Conservation (phyloP, 805 yeast species). For the Vanderwaltozyma verrucispora region DNA sequence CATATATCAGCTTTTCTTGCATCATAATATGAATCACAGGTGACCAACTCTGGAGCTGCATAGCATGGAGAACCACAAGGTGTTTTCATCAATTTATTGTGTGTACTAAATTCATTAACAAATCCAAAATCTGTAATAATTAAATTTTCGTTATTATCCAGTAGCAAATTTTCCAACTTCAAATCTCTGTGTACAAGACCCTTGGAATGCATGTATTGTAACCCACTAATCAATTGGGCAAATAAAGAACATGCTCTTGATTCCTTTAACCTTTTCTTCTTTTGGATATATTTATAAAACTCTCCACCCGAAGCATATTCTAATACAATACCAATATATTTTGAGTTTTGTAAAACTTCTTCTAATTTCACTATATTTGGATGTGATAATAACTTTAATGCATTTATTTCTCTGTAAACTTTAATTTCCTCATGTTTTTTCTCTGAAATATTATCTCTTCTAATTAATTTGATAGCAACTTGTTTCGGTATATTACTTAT, state of each 20-base stretch:
- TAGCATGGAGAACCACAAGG: constrained; percentile 97
- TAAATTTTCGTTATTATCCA: constrained; percentile 79
- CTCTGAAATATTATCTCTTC: constrained; percentile 65
- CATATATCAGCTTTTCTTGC: constrained; percentile 94
- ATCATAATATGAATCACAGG: constrained; percentile 81
- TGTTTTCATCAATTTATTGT: constrained; percentile 79
- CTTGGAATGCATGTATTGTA: constrained; percentile 84
- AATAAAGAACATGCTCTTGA: constrained; percentile 76
- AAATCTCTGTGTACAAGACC: constrained; percentile 87
- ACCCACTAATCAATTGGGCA: constrained; percentile 91
- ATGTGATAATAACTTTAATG: constrained; percentile 73
- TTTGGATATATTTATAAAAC: constrained; percentile 82
- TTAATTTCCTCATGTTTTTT: constrained; percentile 79
- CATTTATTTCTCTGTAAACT: constrained; percentile 88
- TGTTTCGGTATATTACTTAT: constrained; percentile 43
- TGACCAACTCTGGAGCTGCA: constrained; percentile 96
- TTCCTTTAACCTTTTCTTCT: constrained; percentile 79
- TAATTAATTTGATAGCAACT: constrained; percentile 88
- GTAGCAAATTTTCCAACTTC: constrained; percentile 76
- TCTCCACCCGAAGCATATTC: constrained; percentile 99
- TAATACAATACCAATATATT: constrained; percentile 89
- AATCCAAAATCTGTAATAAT: constrained; percentile 90
- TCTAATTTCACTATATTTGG: constrained; percentile 91
- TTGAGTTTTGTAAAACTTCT: constrained; percentile 88
- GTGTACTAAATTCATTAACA: constrained; percentile 62